These are phyloP conservation scores for Grigorovia transvaalensis DNA, from an alignment of 805 yeast genomes.

Conservation along the genomic window DNA sequence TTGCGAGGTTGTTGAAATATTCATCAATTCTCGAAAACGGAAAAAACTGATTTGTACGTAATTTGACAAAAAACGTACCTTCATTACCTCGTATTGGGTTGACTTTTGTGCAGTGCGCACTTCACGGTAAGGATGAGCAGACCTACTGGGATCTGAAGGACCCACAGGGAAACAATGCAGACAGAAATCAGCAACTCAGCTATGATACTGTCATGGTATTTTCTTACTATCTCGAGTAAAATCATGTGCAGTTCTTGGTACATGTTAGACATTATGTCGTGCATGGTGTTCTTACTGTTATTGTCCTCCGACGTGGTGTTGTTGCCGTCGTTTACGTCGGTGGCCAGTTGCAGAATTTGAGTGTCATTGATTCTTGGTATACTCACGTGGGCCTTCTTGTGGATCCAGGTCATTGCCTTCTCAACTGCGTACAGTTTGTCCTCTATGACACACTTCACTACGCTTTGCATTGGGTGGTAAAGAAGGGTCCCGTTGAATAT, in stretches of 20 bases:
- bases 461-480: slow-evolving; percentile 48
- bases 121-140: slow-evolving; percentile 2
- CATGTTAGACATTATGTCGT: slow-evolving; percentile 6
- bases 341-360: slow-evolving; percentile 13
- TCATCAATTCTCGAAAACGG: not conserved
- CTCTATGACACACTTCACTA: slow-evolving; percentile 73
- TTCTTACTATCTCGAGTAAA: slow-evolving; percentile 22
- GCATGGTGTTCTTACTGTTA: not conserved
- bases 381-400: slow-evolving; percentile 46
- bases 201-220: slow-evolving; percentile 26
- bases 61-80: not conserved
- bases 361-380: slow-evolving; percentile 42
- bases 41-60: not conserved
- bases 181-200: slow-evolving; percentile 40
- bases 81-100: not conserved
- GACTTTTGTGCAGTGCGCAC: no score
- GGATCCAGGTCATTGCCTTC: slow-evolving; percentile 70
- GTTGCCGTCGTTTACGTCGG: not conserved
- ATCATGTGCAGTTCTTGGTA: slow-evolving; percentile 18
- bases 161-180: slow-evolving; percentile 39
- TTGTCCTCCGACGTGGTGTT: slow-evolving; percentile 4
- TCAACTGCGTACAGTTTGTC: slow-evolving; percentile 57
- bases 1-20: not conserved
- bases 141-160: slow-evolving; percentile 35
- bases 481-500: slow-evolving; percentile 63